Base-by-base conservation (phyloP, 306 rosid species). In the Prunus mongolica region DNA sequence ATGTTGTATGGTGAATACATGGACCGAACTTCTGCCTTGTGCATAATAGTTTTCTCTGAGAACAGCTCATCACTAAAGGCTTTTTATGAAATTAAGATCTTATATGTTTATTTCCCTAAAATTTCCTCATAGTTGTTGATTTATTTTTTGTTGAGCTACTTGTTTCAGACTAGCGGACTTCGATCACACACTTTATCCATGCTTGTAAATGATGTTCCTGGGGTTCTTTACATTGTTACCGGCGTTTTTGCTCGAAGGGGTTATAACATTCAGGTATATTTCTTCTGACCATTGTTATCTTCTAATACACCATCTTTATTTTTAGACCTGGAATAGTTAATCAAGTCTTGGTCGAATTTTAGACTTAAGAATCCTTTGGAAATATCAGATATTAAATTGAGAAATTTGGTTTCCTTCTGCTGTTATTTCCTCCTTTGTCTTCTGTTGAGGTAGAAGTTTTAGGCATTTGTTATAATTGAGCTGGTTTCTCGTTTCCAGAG, bases 191-290 rank as follows among this genome's bases (percentile, higher is more conserved):
- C 97, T 79, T 80, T 92, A 72, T 90, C 93, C 84, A 81, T 92
- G 88, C 89, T 92, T 78, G 97, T 92, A 68, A 87, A 68, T 28
- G 97, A 92, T 78, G 71, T 54, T 82, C 97, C 97, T 12, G 97
- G 97, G 50, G 97, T 92, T 85, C 91, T 92, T 34, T 86, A 84
- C 82, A 72, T 90, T 46, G 84, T 92, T 67, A 92, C 97, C 0
- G 97, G 97, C 32, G 93, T 92, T 85, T 92, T 92, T 78, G 84
- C 97, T 71, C 82, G 97, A 74, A 89, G 97, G 80, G 97, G 96
- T 56, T 92, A 92, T 76, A 92, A 92, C 83, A 88, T 92, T 88
- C 97, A 92, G 97, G 97, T 90, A 72, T 75, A 62, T 63, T 67
- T 72, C 57, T 6, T 62, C 66, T 14, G 18, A 5, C 32, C 71